These are phyloP conservation scores for Boletus rubroflammeus DNA, from an alignment of 768 basidiomycete species.

Conservation along the genomic window DNA sequence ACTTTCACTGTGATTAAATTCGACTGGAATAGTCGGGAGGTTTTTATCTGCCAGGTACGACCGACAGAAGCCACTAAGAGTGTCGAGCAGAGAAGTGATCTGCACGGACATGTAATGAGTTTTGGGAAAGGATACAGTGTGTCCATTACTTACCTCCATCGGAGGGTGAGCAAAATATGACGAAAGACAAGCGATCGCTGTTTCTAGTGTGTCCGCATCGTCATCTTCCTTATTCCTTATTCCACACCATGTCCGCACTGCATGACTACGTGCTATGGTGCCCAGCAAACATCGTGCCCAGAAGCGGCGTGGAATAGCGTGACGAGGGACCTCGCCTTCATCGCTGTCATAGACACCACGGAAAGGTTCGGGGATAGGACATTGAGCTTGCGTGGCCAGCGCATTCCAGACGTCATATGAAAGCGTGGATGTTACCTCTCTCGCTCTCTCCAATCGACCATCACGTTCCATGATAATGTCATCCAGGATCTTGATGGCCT, in stretches of 20 bases:
- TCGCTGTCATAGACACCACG: conserved; percentile 11
- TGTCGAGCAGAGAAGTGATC: conserved; percentile 40
- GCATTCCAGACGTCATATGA: conserved; percentile 57
- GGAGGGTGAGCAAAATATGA: conserved; percentile 48
- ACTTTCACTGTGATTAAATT: conserved; percentile 33
- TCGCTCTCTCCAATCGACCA: conserved; percentile 39
- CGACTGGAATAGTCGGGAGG: conserved; percentile 27
- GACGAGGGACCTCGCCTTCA: conserved; percentile 12
- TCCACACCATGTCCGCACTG: conserved; percentile 38
- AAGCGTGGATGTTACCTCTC: conserved; percentile 36
- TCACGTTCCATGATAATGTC: conserved; percentile 36
- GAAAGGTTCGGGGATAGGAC: conserved; percentile 34
- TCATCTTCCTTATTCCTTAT: conserved; percentile 8
- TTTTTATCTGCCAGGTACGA: conserved; percentile 32
- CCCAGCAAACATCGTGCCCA: conserved; percentile 49
- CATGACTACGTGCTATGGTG: conserved; percentile 41
- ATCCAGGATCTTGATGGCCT: conserved; percentile 40
- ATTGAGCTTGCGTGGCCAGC: conserved; percentile 39
- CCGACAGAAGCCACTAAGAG: conserved; percentile 40
- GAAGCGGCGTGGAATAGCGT: conserved; percentile 43
- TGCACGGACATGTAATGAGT: conserved; percentile 17
- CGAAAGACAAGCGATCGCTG: conserved; percentile 47
- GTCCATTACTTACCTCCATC: conserved; percentile 34
- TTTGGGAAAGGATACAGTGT: background rate
- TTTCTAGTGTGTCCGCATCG: conserved; percentile 36